Evolutionary conservation across 2,329 filamentous ascomycete species (phyloP), one percentile per base, ranked within the genome.

Genomic region (Fusarium mundagurra): DNA sequence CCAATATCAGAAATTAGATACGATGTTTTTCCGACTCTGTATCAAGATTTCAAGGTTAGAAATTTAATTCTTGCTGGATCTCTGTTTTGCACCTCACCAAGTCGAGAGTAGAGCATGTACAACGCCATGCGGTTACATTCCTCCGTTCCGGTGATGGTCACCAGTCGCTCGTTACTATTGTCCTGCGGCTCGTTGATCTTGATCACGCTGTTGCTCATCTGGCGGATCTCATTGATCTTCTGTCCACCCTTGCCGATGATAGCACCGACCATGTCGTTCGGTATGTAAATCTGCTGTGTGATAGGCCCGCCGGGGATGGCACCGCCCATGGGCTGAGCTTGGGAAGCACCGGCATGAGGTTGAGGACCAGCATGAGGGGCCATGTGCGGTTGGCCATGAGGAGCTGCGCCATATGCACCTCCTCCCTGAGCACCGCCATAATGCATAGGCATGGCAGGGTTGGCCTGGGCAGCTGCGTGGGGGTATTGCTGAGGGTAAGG

Each of bases 61-160:
- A 69, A 54, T 36, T 75, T 74, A 74, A 57, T 76, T 71, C 64
- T 63, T 71, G 68, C 55, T 51, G 51, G 64, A 62, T 76, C 51
- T 76, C 51, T 76, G 72, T 78, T 77, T 61, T 77, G 83, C 77
- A 80, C 81, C 88, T 86, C 83, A 98, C 96, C 96, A 83, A 99
- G 93, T 88, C 96, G 91, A 69, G 94, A 97, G 85, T 99, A 99
- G 63, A 99, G 90, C 95, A 99, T 98, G 86, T 98, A 99, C 64
- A 99, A 86, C n/a, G 96, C 96, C 95, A 99, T 98, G 81, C 98
- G 94, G 85, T 99, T 99, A 87, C 95, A 98, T 85, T 99, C 96
- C 79, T 97, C 95, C 11, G 96, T 98, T 74, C 96, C 96, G 5
- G 96, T 98, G 77, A 99, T 97, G 22, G 96, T 99, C 66, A 99